Evolutionary conservation across 1,139 yeast species (phyloP).

Genomic region (Yamadazyma sp.): DNA sequence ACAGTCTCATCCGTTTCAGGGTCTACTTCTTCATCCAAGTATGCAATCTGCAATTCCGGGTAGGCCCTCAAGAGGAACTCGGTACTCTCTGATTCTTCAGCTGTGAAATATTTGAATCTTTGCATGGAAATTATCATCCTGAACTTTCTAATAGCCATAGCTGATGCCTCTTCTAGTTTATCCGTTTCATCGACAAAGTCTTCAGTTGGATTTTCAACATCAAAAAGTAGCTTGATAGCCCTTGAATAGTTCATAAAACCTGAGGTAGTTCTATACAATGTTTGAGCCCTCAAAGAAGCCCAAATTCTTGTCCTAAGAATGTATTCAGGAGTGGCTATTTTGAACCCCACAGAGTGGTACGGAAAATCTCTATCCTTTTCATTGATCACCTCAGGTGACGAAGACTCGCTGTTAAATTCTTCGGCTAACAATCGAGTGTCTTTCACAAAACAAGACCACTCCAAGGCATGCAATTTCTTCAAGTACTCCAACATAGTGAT

Average conservation of each 20-base stretch:
- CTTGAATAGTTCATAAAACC: slow-evolving; percentile 60
- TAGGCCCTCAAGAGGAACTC: slow-evolving; percentile 42
- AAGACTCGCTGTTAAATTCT: slow-evolving; percentile 36
- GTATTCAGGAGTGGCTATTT: slow-evolving; percentile 54
- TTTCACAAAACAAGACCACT: slow-evolving; percentile 52
- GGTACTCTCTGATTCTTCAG: slow-evolving; percentile 38
- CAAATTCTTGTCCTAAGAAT: slow-evolving; percentile 54
- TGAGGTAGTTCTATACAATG: slow-evolving; percentile 53
- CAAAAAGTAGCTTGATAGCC: slow-evolving; percentile 49
- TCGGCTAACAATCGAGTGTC: slow-evolving; percentile 52
- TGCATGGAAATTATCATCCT: slow-evolving; percentile 48
- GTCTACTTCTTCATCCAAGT: slow-evolving; percentile 37
- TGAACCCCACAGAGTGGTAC: slow-evolving; percentile 51
- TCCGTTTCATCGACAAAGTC: slow-evolving; percentile 24
- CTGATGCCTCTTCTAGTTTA: slow-evolving; percentile 37
- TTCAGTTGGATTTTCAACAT: slow-evolving; percentile 37
- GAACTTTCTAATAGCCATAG: slow-evolving; percentile 47
- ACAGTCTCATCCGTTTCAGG: slow-evolving; percentile 21
- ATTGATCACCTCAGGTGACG: slow-evolving; percentile 20
- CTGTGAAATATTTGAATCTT: slow-evolving; percentile 32
- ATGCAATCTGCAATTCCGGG: slow-evolving; percentile 47
- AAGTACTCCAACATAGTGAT: slow-evolving; percentile 53
- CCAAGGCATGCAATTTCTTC: slow-evolving; percentile 50
- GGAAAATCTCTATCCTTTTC: slow-evolving; percentile 34
- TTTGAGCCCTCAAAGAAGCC: slow-evolving; percentile 59